These are phyloP conservation scores for Schizosaccharomyces lindneri DNA, from an alignment of 805 yeast species.

Conservation along the genomic window DNA sequence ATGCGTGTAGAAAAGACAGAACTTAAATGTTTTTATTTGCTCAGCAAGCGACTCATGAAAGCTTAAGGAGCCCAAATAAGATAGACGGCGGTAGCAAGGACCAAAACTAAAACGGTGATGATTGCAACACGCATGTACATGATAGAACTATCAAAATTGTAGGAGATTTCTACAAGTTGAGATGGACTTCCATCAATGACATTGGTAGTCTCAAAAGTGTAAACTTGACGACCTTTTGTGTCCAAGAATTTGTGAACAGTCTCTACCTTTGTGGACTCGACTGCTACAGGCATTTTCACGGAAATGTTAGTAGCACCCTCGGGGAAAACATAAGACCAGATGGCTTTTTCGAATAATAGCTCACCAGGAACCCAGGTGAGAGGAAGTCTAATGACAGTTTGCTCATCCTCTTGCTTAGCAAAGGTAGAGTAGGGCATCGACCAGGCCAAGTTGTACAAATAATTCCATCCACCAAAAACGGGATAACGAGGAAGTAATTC, in stretches of 20 bases:
- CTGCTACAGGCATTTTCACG: slow-evolving; percentile 9
- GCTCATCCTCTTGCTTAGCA: slow-evolving; percentile 18
- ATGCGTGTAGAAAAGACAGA: no score
- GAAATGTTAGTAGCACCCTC: slow-evolving; percentile 37
- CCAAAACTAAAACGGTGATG: slow-evolving; percentile 8
- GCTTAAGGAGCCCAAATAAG: slow-evolving; percentile 3
- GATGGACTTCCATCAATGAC: neutral
- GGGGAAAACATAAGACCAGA: slow-evolving; percentile 48
- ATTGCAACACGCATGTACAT: slow-evolving; percentile 2
- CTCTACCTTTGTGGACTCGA: slow-evolving; percentile 9
- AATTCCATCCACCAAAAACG: slow-evolving; percentile 87
- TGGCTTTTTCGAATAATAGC: slow-evolving; percentile 37
- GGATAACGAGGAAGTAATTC: slow-evolving; percentile 72
- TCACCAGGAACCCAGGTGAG: slow-evolving; percentile 47
- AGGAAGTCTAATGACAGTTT: slow-evolving; percentile 37
- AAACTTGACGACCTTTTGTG: neutral
- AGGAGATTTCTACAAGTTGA: neutral
- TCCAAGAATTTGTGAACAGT: slow-evolving; percentile 10
- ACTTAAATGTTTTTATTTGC: no score
- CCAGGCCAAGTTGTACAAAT: slow-evolving; percentile 94
- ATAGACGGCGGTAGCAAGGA: slow-evolving; percentile 13
- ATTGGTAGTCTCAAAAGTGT: neutral
- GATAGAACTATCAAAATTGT: neutral
- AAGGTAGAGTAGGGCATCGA: slow-evolving; percentile 28
- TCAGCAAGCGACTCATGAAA: no score